Conservation (phyloP, 2,329 filamentous ascomycete genomes). For the Colletotrichum eleusines region DNA sequence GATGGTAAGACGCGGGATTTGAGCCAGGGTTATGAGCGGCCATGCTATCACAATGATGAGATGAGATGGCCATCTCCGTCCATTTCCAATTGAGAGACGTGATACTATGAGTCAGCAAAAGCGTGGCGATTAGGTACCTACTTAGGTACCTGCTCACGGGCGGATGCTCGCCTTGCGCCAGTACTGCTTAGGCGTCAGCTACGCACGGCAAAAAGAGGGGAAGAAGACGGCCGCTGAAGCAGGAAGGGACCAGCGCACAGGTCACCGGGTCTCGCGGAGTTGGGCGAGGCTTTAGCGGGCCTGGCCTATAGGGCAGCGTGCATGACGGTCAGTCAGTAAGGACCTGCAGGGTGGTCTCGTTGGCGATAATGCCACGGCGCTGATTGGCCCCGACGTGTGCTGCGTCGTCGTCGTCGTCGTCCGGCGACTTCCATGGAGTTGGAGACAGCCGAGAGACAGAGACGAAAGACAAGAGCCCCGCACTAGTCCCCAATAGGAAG, state of each 20-base stretch:
- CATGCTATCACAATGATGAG: constrained; percentile 22
- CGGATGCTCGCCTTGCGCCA: no score
- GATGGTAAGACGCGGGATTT: not conserved
- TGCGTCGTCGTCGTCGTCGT: not conserved
- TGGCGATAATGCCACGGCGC: constrained; percentile 14
- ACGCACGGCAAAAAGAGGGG: constrained; percentile 1
- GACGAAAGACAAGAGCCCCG: constrained; percentile 8
- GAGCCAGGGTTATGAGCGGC: constrained; percentile 8
- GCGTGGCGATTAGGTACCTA: constrained; percentile 35
- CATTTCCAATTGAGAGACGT: constrained; percentile 8
- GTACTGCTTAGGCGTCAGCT: not conserved
- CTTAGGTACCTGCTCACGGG: no score
- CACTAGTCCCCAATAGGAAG: constrained; percentile 36
- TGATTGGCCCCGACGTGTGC: constrained; percentile 34
- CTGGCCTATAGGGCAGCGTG: no score
- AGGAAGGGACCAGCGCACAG: constrained; percentile 21
- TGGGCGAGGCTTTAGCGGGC: constrained; percentile 9
- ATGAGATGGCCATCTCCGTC: constrained; percentile 31
- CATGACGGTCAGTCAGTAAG: not conserved
- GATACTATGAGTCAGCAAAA: constrained; percentile 28
- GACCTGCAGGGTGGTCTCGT: not conserved
- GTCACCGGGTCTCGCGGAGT: constrained; percentile 26
- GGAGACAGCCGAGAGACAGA: no score
- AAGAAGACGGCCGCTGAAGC: constrained; percentile 23
- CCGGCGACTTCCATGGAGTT: no score